Evolutionary conservation across 2,329 filamentous ascomycete species (phyloP), one percentile per base, ranked within the genome.

Genomic region (Fusarium nodosum): DNA sequence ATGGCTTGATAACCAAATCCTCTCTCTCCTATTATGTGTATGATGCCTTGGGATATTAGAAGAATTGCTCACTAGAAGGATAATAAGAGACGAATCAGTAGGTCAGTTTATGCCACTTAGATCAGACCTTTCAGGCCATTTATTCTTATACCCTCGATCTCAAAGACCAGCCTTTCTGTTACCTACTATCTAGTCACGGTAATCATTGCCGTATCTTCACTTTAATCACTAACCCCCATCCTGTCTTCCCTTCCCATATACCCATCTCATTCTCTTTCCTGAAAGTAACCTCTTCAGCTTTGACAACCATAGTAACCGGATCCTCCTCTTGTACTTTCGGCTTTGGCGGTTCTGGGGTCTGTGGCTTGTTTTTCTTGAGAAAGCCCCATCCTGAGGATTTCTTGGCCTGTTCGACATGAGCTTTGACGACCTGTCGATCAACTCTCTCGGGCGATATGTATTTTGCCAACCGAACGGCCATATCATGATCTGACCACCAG

Each of bases 261-360:
- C 85, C 85, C 71, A 87, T 78, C 16, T 82, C 82, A 24, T 85
- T 87, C 74, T 86, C 81, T 46, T 73, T 74, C n/a, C 85, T 74
- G 59, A 88, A 87, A 0, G 83, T 83, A 3, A 86, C 80, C 66
- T 86, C 81, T 50, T 86, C 80, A 0, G 82, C 81, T 28, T 73
- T 74, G 4, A 82, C 81, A 4, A 70, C 75, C 80, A 87, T 84
- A 7, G 68, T 76, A 1, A 82, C 77, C 8, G 74, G 71, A 2
- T 73, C 68, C 9, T 73, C 62, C 47, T 52, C 33, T 7, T 61
- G n/a, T 20, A 55, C n/a, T n/a, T 38, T 61, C 2, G 48, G 42
- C 3, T 56, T 33, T 6, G 53, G 44, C 3, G 63, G 7, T 3
- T 72, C 42, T 6, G 72, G 58, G 3, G 69, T 41, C 3, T 63